Percentiles rank a stretch among this genome's conserved stretches.
Evolutionary conservation across 2,329 filamentous ascomycete genomes (phyloP).

Genomic region (Tympanopsis confertula): DNA sequence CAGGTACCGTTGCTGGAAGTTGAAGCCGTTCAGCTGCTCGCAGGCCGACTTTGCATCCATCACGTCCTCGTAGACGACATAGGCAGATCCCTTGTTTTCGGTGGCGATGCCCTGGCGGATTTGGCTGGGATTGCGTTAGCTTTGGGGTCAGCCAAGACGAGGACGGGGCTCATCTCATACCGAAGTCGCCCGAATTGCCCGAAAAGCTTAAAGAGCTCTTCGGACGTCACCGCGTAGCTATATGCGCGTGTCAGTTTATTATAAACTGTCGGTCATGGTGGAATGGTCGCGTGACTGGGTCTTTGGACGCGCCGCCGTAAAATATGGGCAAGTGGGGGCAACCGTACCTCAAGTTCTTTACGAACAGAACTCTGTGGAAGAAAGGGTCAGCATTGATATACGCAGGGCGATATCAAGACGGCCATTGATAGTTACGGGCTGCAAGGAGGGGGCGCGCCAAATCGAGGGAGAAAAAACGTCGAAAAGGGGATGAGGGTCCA

Average conservation of each 20-base stretch:
- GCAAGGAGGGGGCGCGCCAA: conserved; percentile 15
- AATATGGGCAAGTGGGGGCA: conserved; percentile 5
- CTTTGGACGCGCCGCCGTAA: conserved; percentile 58
- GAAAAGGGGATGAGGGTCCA: conserved; percentile 10
- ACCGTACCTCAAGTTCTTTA: conserved; percentile 93
- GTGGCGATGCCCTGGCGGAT: conserved; percentile 95
- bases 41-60: conserved; percentile 97
- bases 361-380: conserved; percentile 79
- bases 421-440: too few species aligned
- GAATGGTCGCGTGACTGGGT: conserved; percentile 33
- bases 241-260: conserved; percentile 14
- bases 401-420: background rate
- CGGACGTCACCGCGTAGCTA: conserved; percentile 97
- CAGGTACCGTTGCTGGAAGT: conserved; percentile 98
- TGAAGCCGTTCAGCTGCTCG: conserved; percentile 99
- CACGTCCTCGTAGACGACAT: conserved; percentile 98
- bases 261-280: too few species aligned
- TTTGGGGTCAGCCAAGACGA: conserved; percentile 5
- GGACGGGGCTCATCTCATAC: conserved; percentile 38
- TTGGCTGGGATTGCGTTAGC: conserved; percentile 48
- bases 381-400: conserved; percentile 8
- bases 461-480: conserved; percentile 6
- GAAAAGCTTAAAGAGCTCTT: conserved; percentile 97
- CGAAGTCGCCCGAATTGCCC: conserved; percentile 92
- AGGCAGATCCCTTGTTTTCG: conserved; percentile 96